Evolutionary conservation across 2,329 filamentous ascomycete species (phyloP), one percentile per base, ranked within the genome.

Genomic region (Cladosporium sp.): DNA sequence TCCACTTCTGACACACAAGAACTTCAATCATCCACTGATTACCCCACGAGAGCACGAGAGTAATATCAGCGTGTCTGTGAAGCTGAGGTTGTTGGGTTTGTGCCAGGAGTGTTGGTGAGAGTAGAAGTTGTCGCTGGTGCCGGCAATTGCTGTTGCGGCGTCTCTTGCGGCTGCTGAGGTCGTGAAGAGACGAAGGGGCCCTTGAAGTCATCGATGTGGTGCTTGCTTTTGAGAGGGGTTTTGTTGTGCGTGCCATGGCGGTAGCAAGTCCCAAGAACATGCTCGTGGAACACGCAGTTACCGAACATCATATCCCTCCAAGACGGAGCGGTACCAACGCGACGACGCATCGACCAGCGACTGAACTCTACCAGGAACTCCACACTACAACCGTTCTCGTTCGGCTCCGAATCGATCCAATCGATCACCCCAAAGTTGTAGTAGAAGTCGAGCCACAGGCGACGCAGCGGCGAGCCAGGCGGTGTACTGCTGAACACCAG

Each of bases 361-460:
- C 58, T 50, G 19, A 62, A 58, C 2, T 63, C 63, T 5, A 40
- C 20, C 40, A 62, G 15, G 36, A 66, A 65, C 12, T 63, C 60
- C 30, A 8, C 17, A 28, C 56, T 38, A 1, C 63, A n/a, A 11
- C 39, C 7, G 11, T 51, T 12, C 7, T 30, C 52, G 4, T 19
- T 51, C 30, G 22, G 25, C 1, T 40, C 22, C 22, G 45, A 47
- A 2, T 49, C 34, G 11, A 59, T 36, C 58, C 55, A 60, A 5
- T 55, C 51, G 14, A 43, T 17, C 3, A 37, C 56, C 14, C 61
- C 62, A 6, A 49, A 50, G 17, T 51, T 39, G 38, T 25, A 49
- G 51, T 66, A 68, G 17, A 64, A 45, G 11, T 68, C 64, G 8
- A 59, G 36, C 38, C 62, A 50, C 22, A 68, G 59, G 8, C 59